Evolutionary conservation across 805 yeast species (phyloP), one percentile per base, ranked within the genome.

Genomic region (Starmerella stigmatis): DNA sequence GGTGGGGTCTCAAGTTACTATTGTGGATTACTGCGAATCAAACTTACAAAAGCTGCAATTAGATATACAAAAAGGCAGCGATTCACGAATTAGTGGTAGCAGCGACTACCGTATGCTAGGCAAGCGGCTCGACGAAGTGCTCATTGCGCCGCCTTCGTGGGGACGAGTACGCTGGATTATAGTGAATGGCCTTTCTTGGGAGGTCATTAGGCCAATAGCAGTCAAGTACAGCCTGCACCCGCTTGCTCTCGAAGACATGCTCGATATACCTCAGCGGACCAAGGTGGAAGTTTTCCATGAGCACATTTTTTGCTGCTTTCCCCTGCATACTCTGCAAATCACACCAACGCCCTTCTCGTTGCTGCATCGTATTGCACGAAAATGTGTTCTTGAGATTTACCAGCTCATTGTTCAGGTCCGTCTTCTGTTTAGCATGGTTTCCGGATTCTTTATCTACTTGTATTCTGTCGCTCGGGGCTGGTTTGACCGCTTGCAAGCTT

Each of bases 111-210:
- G 17, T 4, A 35, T 36, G 43, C 28, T 50, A 13, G 36, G 43
- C 1, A 42, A 17, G 1, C 41, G 28, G 4, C 30, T 57, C 4
- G 35, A 38, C 13, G 46, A 49, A 4, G 58, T 60, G 0, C 48
- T 75, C n/a, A 43, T 56, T 2, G 46, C 45, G 7, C 55, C 68
- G 30, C 78, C 79, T 1, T 30, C 46, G 0, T 73, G 78, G 78
- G 61, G 75, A 3, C 62, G 64, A 38, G 75, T 75, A 1, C 59
- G 79, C 13, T 74, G 79, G 79, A 63, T 74, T 43, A 75, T 73
- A 49, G 74, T 75, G 19, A 75, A 74, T 54, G 81, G 80, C 0
- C 59, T 76, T n/a, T 72, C 78, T 2, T 74, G 78, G 78, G 79
- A 74, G 43, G 76, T 77, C 7, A 69, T 76, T 7, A 64, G 72